Base-by-base conservation (phyloP, 177 flowering plant species). In the Vitis hybrid region DNA sequence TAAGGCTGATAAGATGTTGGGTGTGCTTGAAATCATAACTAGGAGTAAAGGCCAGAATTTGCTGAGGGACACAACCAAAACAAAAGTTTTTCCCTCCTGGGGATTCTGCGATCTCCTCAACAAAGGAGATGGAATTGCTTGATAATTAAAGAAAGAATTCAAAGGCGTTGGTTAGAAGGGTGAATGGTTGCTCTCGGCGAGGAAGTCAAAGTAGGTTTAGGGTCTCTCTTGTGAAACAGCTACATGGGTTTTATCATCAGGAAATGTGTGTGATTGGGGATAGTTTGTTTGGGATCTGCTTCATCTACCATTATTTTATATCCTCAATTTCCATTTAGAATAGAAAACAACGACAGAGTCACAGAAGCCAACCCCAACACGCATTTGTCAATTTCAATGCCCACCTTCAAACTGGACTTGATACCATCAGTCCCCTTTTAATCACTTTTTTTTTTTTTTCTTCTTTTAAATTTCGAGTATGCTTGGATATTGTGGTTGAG, bases 151-250 rank as follows among this genome's bases (percentile, higher is more conserved):
- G 4, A 8, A 26, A 15, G 58, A 52, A 65, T 51, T 26, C 19
- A 55, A 34, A 32, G 7, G 52, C 3, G 60, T 26, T 8, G 12
- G 23, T 32, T 60, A 11, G 65, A 56, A 65, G 30, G 77, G 65
- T 69, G 60, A 19, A 59, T 60, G 56, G 66, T 74, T 17, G 77
- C 56, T 74, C 56, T 70, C 77, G 30, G 40, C 1, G 76, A 10
- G 52, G 62, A 60, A 58, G 70, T 52, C 69, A 56, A 72, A 55
- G 21, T 34, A 67, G 61, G 69, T 67, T 67, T 56, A 1, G 40
- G 51, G 69, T 67, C 69, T 55, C 60, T 56, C 54, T 58, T 65
- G 49, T 10, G 48, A 40, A 15, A 65, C 59, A 14, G 48, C 5
- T 18, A 52, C 58, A 26, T 13, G 15, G 58, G 6, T 14, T 60